Percentiles rank a stretch among this genome's conserved stretches.
Evolutionary conservation across 202 grass and related monocot genomes (phyloP).

Genomic region (Bolboschoenoplectus hybrid): DNA sequence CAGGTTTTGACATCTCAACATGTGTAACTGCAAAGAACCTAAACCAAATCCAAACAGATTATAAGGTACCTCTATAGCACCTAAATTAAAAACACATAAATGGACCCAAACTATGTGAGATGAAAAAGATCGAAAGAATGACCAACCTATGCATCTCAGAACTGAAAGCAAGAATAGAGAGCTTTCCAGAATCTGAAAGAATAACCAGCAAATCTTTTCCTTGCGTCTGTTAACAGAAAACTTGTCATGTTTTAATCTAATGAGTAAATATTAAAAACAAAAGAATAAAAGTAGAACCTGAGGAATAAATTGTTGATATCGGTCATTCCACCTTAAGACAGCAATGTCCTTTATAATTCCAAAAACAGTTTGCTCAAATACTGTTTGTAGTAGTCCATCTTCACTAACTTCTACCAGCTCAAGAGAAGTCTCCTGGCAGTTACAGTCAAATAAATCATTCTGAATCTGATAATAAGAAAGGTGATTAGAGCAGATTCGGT

Average conservation of each 20-base stretch:
- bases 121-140: slow-evolving; percentile 24
- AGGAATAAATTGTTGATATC: slow-evolving; percentile 42
- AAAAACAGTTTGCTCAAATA: slow-evolving; percentile 87
- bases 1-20: slow-evolving; percentile 90
- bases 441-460: slow-evolving; percentile 12
- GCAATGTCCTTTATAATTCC: slow-evolving; percentile 93
- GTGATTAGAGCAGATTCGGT: neutral
- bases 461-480: neutral
- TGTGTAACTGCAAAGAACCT: slow-evolving; percentile 84
- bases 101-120: neutral
- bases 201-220: slow-evolving; percentile 84
- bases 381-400: slow-evolving; percentile 78
- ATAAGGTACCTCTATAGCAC: slow-evolving; percentile 35
- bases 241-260: slow-evolving; percentile 33
- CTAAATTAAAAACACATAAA: slow-evolving; percentile 29
- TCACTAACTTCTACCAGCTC: slow-evolving; percentile 77
- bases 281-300: slow-evolving; percentile 53
- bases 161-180: slow-evolving; percentile 89
- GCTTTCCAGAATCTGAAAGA: slow-evolving; percentile 96
- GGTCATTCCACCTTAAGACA: slow-evolving; percentile 64
- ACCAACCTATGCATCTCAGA: slow-evolving; percentile 91
- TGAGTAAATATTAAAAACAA: neutral
- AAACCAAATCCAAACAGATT: slow-evolving; percentile 45
- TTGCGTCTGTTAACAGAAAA: slow-evolving; percentile 60
- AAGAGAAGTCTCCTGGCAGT: slow-evolving; percentile 82